Conservation (phyloP, 805 yeast genomes). For the Kazachstania taianensis region DNA sequence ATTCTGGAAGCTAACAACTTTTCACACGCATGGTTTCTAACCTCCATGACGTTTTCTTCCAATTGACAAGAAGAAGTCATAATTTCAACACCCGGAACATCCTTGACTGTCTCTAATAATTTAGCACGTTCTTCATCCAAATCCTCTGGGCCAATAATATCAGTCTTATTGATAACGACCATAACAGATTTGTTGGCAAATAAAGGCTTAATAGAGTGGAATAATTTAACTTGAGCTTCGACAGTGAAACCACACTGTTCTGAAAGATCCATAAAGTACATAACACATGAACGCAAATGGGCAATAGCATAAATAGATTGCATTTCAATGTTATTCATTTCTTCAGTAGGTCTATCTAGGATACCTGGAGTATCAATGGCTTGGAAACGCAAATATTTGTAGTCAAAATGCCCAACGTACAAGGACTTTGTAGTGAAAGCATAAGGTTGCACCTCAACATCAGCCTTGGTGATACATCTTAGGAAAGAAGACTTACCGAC, state of each 20-base stretch:
- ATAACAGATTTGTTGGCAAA: constrained; percentile 94
- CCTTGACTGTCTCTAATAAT: constrained; percentile 53
- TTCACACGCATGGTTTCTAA: constrained; percentile 95
- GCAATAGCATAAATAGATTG: constrained; percentile 98
- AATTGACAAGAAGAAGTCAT: constrained; percentile 89
- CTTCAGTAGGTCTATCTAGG: constrained; percentile 96
- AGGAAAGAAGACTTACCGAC: constrained; percentile 97
- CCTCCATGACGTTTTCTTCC: constrained; percentile 91
- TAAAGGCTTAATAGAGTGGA: constrained; percentile 93
- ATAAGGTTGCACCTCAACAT: constrained; percentile 98
- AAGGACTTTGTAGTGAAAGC: constrained; percentile 97
- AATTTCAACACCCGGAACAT: constrained; percentile 76
- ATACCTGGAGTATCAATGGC: constrained; percentile 99
- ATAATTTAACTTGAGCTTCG: constrained; percentile 93
- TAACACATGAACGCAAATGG: constrained; percentile 89
- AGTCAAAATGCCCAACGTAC: constrained; percentile 97
- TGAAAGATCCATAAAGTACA: constrained; percentile 95
- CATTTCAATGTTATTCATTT: constrained; percentile 99
- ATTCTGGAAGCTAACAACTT: constrained; percentile 89
- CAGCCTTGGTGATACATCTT: constrained; percentile 90
- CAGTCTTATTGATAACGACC: constrained; percentile 92
- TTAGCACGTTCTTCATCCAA: constrained; percentile 66
- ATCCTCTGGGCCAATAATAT: constrained; percentile 78
- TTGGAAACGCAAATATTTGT: constrained; percentile 94
- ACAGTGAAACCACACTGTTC: constrained; percentile 98